These are phyloP conservation scores for Candida corydali DNA, from an alignment of 805 yeast species.

Conservation along the genomic window DNA sequence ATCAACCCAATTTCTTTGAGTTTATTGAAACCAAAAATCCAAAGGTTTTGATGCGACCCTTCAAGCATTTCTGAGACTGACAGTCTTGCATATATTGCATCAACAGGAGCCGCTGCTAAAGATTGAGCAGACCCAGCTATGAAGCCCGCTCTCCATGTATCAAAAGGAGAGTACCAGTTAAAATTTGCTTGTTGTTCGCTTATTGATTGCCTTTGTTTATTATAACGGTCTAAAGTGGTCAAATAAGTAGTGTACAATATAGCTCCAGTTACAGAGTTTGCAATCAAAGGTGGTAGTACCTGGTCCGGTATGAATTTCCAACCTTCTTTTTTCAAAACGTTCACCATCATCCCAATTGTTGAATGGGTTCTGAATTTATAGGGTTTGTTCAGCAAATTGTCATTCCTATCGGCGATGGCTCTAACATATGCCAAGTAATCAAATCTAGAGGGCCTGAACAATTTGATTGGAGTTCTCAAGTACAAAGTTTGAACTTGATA, in stretches of 20 bases:
- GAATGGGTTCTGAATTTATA: constrained; percentile 68
- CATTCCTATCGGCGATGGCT: constrained; percentile 44
- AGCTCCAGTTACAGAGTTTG: constrained; percentile 86
- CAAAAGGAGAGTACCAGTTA: constrained; percentile 32
- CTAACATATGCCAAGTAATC: constrained; percentile 76
- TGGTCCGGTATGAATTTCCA: constrained; percentile 85
- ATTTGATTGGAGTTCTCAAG: constrained; percentile 75
- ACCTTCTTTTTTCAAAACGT: constrained; percentile 72
- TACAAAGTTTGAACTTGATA: constrained; percentile 76
- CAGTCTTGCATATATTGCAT: constrained; percentile 83
- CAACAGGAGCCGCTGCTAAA: constrained; percentile 90
- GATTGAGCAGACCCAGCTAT: constrained; percentile 85
- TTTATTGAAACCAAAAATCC: constrained; percentile 72
- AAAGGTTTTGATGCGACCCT: constrained; percentile 64
- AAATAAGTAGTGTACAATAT: constrained; percentile 82
- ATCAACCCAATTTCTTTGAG: constrained; percentile 68
- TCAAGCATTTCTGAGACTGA: constrained; percentile 67
- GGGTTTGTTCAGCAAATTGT: constrained; percentile 42
- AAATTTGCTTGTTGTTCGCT: constrained; percentile 5
- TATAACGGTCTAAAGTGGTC: constrained; percentile 39
- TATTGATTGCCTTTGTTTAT: constrained; percentile 11
- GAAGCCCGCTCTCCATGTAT: constrained; percentile 76
- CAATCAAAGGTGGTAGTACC: constrained; percentile 81
- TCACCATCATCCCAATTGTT: constrained; percentile 65
- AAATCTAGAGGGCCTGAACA: constrained; percentile 86